Conservation (phyloP, 345 rosid genomes). For the Moricandia arvensis region DNA sequence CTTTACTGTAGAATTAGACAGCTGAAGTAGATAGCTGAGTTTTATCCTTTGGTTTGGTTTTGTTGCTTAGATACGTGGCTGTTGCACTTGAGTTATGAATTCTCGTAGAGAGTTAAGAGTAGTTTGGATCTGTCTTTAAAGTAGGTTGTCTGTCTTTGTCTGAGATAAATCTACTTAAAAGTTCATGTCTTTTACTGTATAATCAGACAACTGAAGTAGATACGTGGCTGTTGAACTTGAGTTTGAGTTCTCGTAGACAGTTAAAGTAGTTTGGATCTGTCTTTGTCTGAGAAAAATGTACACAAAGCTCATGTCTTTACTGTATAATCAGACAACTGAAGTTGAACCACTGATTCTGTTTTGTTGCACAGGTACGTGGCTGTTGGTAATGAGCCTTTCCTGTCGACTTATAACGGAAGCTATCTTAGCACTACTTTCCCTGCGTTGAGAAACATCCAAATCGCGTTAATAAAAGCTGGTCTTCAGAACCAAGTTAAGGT, state of each 20-base stretch:
- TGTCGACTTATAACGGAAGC: conserved; percentile 72
- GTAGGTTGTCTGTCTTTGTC: too few relatives aligned
- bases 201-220: background rate
- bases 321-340: background rate
- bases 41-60: too few relatives aligned
- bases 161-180: background rate
- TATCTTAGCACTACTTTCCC: conserved; percentile 67
- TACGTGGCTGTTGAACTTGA: too few relatives aligned
- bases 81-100: too few relatives aligned
- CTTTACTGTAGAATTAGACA: conserved; percentile 12
- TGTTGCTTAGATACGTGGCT: background rate
- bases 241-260: background rate
- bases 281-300: background rate
- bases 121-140: too few relatives aligned
- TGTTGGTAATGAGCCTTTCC: conserved; percentile 94
- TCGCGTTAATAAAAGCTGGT: conserved; percentile 79
- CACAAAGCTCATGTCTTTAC: background rate
- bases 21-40: too few relatives aligned
- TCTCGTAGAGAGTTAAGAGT: too few relatives aligned
- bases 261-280: background rate
- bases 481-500: conserved; percentile 71
- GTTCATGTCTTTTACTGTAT: conserved; percentile 3
- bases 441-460: conserved; percentile 72
- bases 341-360: conserved; percentile 8
- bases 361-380: conserved; percentile 70